A percentile compares a stretch with the other conserved stretches of the same genome.
Evolutionary conservation across 768 basidiomycete genomes (phyloP).

Genomic region (Amanita brunnescens): DNA sequence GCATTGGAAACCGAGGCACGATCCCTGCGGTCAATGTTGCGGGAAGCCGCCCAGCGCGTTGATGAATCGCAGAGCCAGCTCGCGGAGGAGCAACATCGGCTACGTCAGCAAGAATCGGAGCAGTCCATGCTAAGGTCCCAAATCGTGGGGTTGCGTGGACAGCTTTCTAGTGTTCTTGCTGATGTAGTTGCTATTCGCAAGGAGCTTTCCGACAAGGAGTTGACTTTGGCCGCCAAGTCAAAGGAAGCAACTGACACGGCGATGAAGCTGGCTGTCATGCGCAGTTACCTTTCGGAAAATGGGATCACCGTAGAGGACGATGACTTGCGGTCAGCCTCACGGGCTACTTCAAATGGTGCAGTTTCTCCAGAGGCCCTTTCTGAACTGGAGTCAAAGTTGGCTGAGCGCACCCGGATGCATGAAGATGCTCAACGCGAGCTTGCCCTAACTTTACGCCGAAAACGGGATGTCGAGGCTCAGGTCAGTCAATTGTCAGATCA

Average conservation of each 20-base stretch:
- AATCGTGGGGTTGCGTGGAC: constrained; percentile 61
- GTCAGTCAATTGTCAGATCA: constrained; percentile 54
- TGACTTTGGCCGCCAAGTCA: constrained; percentile 49
- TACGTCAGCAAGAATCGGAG: constrained; percentile 57
- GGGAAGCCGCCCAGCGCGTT: constrained; percentile 62
- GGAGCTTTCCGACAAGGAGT: constrained; percentile 59
- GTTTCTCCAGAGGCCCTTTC: constrained; percentile 38
- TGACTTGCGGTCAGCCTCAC: constrained; percentile 39
- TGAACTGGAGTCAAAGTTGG: constrained; percentile 73
- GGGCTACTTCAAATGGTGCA: constrained; percentile 22
- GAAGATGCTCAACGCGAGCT: constrained; percentile 75
- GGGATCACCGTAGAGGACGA: constrained; percentile 77
- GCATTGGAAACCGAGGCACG: constrained; percentile 72
- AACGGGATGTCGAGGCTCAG: constrained; percentile 69
- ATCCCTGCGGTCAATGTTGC: constrained; percentile 71
- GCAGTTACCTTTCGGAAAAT: constrained; percentile 82
- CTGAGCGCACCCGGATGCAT: constrained; percentile 61
- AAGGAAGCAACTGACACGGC: constrained; percentile 62
- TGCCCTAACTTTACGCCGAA: constrained; percentile 51
- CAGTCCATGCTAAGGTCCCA: constrained; percentile 62
- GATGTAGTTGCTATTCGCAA: constrained; percentile 66
- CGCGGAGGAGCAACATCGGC: constrained; percentile 55
- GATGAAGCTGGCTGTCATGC: constrained; percentile 69
- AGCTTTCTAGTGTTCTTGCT: constrained; percentile 57
- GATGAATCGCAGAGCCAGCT: constrained; percentile 64